Conservation (phyloP, 1,139 yeast species). For the Debaryomyces udenii region DNA sequence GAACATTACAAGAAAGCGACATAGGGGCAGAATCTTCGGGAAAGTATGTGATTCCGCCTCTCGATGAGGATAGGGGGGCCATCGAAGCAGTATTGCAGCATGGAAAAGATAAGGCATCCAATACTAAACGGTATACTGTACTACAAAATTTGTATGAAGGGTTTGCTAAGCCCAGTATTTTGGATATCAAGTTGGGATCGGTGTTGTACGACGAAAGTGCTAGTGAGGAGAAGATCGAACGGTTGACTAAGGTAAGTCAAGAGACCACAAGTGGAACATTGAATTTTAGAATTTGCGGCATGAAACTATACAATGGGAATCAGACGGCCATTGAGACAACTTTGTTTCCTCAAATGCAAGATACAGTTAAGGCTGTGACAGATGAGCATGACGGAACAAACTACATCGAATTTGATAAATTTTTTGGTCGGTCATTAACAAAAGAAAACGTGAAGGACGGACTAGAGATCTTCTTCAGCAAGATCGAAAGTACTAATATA, state of each 20-base stretch:
- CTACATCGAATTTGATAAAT: slow-evolving; percentile 61
- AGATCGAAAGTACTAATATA: slow-evolving; percentile 24
- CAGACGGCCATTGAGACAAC: slow-evolving; percentile 9
- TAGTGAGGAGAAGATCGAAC: slow-evolving; percentile 55
- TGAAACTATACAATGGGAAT: slow-evolving; percentile 55
- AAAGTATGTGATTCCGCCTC: slow-evolving; percentile 9
- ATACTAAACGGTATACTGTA: slow-evolving; percentile 53
- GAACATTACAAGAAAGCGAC: slow-evolving; percentile 28
- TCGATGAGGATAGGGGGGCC: slow-evolving; percentile 6
- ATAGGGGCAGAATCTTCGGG: slow-evolving; percentile 11
- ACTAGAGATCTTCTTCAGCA: slow-evolving; percentile 54
- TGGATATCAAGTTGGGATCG: slow-evolving; percentile 84
- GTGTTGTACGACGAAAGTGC: slow-evolving; percentile 66
- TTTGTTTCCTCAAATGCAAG: slow-evolving; percentile 20
- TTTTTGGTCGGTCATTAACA: slow-evolving; percentile 67
- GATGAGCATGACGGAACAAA: slow-evolving; percentile 27
- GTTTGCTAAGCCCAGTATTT: slow-evolving; percentile 64
- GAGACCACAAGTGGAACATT: slow-evolving; percentile 81
- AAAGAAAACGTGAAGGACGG: slow-evolving; percentile 48
- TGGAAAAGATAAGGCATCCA: neutral
- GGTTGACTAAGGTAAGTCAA: slow-evolving; percentile 65
- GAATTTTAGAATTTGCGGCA: slow-evolving; percentile 82
- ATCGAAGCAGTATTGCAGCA: slow-evolving; percentile 1
- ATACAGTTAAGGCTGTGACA: slow-evolving; percentile 16
- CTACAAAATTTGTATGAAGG: slow-evolving; percentile 70